Conservation (phyloP, 2,329 filamentous ascomycete genomes). For the Mycosphaerella sp. region DNA sequence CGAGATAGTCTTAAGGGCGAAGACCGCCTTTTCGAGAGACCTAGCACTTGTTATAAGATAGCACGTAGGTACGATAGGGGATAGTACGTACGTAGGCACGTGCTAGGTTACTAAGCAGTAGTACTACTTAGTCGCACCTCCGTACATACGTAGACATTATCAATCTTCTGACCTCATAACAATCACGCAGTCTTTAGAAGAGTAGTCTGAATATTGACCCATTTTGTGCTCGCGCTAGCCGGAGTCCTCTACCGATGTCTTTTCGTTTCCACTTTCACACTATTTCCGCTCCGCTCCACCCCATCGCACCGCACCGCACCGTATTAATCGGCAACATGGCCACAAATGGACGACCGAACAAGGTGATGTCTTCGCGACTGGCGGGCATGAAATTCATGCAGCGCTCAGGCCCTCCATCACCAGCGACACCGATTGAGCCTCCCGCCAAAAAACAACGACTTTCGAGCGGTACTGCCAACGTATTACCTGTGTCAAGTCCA, state of each 20-base stretch:
- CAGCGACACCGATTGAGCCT: constrained; percentile 46
- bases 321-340: constrained; percentile 13
- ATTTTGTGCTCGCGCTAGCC: too few species aligned
- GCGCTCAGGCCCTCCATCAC: constrained; percentile 62
- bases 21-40: too few species aligned
- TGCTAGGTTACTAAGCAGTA: too few species aligned
- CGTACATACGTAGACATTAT: too few species aligned
- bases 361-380: constrained; percentile 77
- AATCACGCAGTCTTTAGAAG: too few species aligned
- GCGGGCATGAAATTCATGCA: constrained; percentile 88
- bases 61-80: too few species aligned
- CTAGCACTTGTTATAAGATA: too few species aligned
- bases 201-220: too few species aligned
- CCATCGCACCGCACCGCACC: not conserved
- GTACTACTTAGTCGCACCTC: too few species aligned
- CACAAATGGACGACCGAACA: constrained; percentile 42
- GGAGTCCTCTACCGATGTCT: not conserved
- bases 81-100: too few species aligned
- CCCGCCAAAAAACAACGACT: constrained; percentile 60
- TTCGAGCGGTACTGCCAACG: constrained; percentile 37
- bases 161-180: too few species aligned
- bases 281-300: not conserved
- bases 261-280: not conserved
- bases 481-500: constrained; percentile 35
- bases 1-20: too few species aligned